Evolutionary conservation across 768 basidiomycete genomes (phyloP).

Genomic region (Trametes cinnabarina): DNA sequence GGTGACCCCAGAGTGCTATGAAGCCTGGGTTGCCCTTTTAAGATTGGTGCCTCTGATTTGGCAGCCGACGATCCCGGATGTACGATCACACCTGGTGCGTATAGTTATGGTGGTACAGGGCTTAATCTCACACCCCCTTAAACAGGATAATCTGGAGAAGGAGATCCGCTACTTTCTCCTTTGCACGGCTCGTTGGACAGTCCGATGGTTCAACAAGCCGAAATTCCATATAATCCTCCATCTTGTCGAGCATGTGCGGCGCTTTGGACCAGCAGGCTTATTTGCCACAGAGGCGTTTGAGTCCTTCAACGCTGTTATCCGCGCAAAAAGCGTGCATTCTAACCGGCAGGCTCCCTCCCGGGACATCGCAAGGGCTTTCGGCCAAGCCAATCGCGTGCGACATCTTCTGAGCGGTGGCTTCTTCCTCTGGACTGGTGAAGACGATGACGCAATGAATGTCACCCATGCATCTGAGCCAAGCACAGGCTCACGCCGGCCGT

Average conservation of each 20-base stretch:
- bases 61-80: slow-evolving; percentile 36
- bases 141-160: slow-evolving; percentile 9
- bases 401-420: slow-evolving; percentile 25
- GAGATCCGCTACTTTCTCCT: slow-evolving; percentile 23
- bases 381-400: slow-evolving; percentile 14
- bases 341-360: slow-evolving; percentile 27
- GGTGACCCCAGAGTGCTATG: slow-evolving; percentile 27
- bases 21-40: slow-evolving; percentile 36
- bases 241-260: slow-evolving; percentile 25
- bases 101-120: too few relatives aligned
- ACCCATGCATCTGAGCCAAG: neutral
- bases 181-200: slow-evolving; percentile 22
- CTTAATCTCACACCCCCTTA: too few relatives aligned
- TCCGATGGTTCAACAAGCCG: slow-evolving; percentile 27
- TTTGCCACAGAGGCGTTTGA: slow-evolving; percentile 29
- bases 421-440: neutral
- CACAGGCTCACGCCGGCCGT: neutral
- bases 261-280: slow-evolving; percentile 24
- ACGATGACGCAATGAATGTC: too few relatives aligned
- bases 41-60: slow-evolving; percentile 37
- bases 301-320: slow-evolving; percentile 28
- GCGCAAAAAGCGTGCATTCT: slow-evolving; percentile 18
- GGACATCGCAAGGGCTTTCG: slow-evolving; percentile 24
- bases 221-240: slow-evolving; percentile 32
- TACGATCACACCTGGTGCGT: slow-evolving; percentile 32